Base-by-base conservation (phyloP, 106 monocot species). In the Dendrobium officinale region DNA sequence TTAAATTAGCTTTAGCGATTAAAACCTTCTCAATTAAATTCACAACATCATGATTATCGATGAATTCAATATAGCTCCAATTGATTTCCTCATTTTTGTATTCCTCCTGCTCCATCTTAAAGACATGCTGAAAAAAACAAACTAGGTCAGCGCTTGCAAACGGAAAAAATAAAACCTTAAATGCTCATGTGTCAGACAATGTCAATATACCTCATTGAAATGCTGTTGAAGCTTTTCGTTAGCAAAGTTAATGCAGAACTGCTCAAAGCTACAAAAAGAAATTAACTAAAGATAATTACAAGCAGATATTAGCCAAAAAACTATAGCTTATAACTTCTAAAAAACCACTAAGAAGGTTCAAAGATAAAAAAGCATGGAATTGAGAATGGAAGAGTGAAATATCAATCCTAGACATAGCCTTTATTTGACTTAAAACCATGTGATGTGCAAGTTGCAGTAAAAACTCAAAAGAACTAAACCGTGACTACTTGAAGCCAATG, bases 211-310 rank as follows among this genome's bases (percentile, higher is more conserved):
- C 92, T 95, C 95, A 81, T 95, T 95, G 72, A 95, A 95, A 86
- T 95, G 95, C 75, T 92, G 95, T 66, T 95, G 95, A 81, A 95
- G 95, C 45, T 95, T 95, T 80, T 95, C 95, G 86, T 95, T 95
- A 73, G 95, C 92, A 87, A 95, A 95, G 49, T 95, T 95, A 19
- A 95, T 95, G 87, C 95, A 95, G 77, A 95, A 95, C 81, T 95
- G 95, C 86, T 95, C 95, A 85, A 95, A 95, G 79, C 95, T 95
- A 81, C 11, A 74, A 74, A 43, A 74, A 51, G 47, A 48, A 9
- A 48, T 48, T 48, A 48, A 48, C 9, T 48, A 48, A 11, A 48
- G 6, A 7, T 48, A 48, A 48, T 7, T 48, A 11, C 48, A 48
- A 7, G 48, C 7, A 48, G 7, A 48, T 48, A 11, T 48, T 48